A percentile compares a stretch with the other conserved stretches of the same genome.
phyloP scores from a whole-genome alignment of 352 stramenopile species.

The Blastocystis sp. region DNA sequence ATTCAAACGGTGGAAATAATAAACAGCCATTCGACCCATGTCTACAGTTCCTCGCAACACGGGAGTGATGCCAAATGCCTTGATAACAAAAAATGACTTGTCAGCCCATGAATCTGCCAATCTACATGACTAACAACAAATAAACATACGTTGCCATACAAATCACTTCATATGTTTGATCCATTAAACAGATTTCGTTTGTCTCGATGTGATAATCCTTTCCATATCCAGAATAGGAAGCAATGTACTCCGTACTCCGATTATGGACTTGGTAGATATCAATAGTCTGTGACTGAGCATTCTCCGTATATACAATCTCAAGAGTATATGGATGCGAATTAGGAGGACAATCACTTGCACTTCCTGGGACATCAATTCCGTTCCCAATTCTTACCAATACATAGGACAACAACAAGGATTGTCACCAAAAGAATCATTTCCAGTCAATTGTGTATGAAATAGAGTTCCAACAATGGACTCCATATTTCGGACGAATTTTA shows the following conservation, averaged over 20 bases:
- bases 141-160: background rate
- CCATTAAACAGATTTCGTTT: background rate
- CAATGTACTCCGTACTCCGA: background rate
- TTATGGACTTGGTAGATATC: slow-evolving; percentile 19
- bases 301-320: slow-evolving; percentile 3
- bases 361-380: background rate
- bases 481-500: background rate
- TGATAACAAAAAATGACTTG: slow-evolving; percentile 25
- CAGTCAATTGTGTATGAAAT: background rate
- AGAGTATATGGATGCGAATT: slow-evolving; percentile 5
- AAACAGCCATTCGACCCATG: background rate
- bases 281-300: background rate
- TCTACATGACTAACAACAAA: background rate
- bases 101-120: background rate
- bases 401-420: background rate
- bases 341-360: background rate
- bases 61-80: slow-evolving; percentile 20
- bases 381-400: background rate
- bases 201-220: slow-evolving; percentile 39
- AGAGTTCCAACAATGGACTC: background rate
- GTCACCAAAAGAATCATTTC: background rate
- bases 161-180: slow-evolving; percentile 5
- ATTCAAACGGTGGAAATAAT: background rate
- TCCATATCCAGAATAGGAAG: slow-evolving; percentile 27
- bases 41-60: slow-evolving; percentile 41